Base-by-base conservation (phyloP, 495 filamentous ascomycete species). In the Parathielavia hyrcaniae region DNA sequence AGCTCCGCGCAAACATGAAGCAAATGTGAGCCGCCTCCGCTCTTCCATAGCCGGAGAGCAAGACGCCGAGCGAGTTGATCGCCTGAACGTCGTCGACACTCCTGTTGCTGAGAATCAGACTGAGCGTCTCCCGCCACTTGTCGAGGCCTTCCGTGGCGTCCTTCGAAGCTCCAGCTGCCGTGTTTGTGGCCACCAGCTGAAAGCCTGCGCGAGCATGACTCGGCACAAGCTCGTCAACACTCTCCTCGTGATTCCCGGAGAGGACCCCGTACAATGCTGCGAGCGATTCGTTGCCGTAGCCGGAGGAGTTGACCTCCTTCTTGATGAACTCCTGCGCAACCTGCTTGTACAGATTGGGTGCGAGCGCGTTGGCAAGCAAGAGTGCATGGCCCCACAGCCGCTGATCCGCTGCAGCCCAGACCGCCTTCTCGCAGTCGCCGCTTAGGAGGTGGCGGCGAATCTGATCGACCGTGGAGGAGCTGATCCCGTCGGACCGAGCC, bases 311-410 rank as follows among this genome's bases (percentile, higher is more conserved):
- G 26, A 99, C 87, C 65, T 99, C 92, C 57, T 90, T 86, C 63
- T 89, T 85, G 14, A 97, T 86, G 66, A 97, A 99, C 60, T 97
- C 90, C 63, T 95, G 90, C 2, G 89, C 83, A 19, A 97, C 91
- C 64, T 95, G 88, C 68, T 89, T 96, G 83, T 90, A 97, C 5
- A 85, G 68, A 12, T 79, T 75, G 7, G 74, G 74, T 0, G 73
- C 77, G 20, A 92, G 80, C 1, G 92, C 92, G 36, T 88, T 90
- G 17, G 95, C 84, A 44, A 99, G 83, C 39, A 97, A 80, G 78
- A 99, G 85, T 10, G 95, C 95, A 72, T 99, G 95, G 12, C 88
- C 92, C 95, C 95, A 99, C 5, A 97, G 75, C 39, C 90, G 84
- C 67, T 87, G 86, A 66, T 99, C 95, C n/a, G 88, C 91, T 8